These are phyloP conservation scores for Scheffersomyces stipitis DNA, from an alignment of 805 yeast species.

Conservation along the genomic window DNA sequence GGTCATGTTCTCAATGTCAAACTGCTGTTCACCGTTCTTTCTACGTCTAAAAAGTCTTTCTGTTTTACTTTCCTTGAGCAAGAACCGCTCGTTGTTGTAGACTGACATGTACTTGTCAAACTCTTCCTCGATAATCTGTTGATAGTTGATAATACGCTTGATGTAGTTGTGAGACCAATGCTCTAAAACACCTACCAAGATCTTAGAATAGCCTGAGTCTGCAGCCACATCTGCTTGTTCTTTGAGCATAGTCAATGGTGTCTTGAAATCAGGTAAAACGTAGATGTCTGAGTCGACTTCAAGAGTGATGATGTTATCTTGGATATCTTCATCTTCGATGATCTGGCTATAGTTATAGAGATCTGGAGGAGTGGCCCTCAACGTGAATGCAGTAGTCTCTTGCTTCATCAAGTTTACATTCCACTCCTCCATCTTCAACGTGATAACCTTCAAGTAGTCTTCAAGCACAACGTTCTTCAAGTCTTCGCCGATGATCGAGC, in stretches of 20 bases:
- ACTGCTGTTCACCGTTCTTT: constrained; percentile 10
- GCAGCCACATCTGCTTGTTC: constrained; percentile 89
- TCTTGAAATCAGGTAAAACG: constrained; percentile 75
- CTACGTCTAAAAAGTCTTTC: constrained; percentile 33
- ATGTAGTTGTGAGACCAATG: constrained; percentile 64
- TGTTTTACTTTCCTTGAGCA: constrained; percentile 45
- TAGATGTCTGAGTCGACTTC: constrained; percentile 46
- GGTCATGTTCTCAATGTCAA: constrained; percentile 40
- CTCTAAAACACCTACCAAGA: constrained; percentile 73
- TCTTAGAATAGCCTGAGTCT: constrained; percentile 77
- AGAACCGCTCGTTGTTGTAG: constrained; percentile 38
- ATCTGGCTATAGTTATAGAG: constrained; percentile 55
- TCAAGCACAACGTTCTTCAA: constrained; percentile 70
- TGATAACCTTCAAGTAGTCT: constrained; percentile 74
- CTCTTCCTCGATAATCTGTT: constrained; percentile 48
- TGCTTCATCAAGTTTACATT: constrained; percentile 63
- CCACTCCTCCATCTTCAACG: constrained; percentile 83
- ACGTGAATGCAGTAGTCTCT: constrained; percentile 63
- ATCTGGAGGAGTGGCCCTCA: constrained; percentile 74
- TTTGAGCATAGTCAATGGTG: constrained; percentile 78
- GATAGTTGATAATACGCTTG: constrained; percentile 65
- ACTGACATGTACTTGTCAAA: constrained; percentile 39
- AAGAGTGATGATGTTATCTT: constrained; percentile 29
- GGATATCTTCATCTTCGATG: constrained; percentile 39
- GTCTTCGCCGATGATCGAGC: constrained; percentile 66